Base-by-base conservation (phyloP, 116 monocot species). In the Thalassia testudinum region DNA sequence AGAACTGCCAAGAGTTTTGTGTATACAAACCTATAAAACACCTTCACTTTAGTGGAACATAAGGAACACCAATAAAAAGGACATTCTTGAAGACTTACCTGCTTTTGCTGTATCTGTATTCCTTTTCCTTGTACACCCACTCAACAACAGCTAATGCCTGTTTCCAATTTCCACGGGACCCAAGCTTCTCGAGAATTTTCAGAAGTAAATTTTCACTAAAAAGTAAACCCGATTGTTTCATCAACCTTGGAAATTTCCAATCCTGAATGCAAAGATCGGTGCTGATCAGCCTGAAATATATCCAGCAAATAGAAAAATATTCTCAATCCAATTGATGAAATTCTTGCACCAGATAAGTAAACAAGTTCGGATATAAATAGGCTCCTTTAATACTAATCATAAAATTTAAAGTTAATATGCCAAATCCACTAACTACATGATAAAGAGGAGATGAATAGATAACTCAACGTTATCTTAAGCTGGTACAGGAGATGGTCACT, bases 1-100 rank as follows among this genome's bases (percentile, higher is more conserved):
- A 97, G 82, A 59, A 97, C 68, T 25, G 85, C 64, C 30, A 97
- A 66, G 37, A 97, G 79, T 56, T 97, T 97, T 67, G 97, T 97
- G 54, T 85, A 77, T 7, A 97, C 97, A 78, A 77, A 97, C 78
- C 97, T 97, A 60, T 13, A 79, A 27, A 57, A 23, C 13, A 59
- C 24, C 24, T 7, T 45, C n/a, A 23, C 43, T 25, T 44, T 27
- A 53, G n/a, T n/a, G 44, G 30, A 34, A 47, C 21, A 24, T 23
- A 57, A 12, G 24, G n/a, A 52, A 57, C 1, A 51, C 24, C 1
- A 27, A 24, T 24, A 43, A 25, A 67, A 24, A 52, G 19, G 20
- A 57, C 2, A 55, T 30, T 54, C 27, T 18, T 27, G 0, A 54
- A 18, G 26, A 47, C 0, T 62, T 64, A 79, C 97, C 89, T 80